Base-by-base conservation (phyloP, 164 flowering plant species). In the Echeveria elegans region DNA sequence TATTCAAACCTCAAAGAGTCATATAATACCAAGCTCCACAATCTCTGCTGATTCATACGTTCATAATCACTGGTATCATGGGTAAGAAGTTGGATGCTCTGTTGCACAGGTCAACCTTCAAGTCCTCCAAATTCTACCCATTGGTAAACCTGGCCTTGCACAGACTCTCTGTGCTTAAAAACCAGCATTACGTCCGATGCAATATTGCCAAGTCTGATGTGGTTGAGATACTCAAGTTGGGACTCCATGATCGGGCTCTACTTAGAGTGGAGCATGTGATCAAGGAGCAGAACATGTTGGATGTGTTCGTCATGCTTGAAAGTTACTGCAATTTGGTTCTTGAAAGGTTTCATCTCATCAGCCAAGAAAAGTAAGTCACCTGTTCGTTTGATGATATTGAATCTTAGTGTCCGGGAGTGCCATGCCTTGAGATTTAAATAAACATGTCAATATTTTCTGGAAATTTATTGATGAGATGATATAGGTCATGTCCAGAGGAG, bases 401-500 rank as follows among this genome's bases (percentile, higher is more conserved):
- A n/a, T n/a, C n/a, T n/a, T n/a, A n/a, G n/a, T n/a, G n/a, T n/a
- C n/a, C n/a, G n/a, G n/a, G n/a, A n/a, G n/a, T n/a, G n/a, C n/a
- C n/a, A n/a, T n/a, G n/a, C n/a, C n/a, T n/a, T n/a, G n/a, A n/a
- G n/a, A n/a, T n/a, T n/a, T n/a, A n/a, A n/a, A n/a, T n/a, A n/a
- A n/a, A n/a, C n/a, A n/a, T n/a, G n/a, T n/a, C n/a, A n/a, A n/a
- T n/a, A n/a, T n/a, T n/a, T n/a, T n/a, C n/a, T 21, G 6, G 9
- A n/a, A 64, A 28, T 29, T 28, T 47, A 3, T 26, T 26, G 26
- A 3, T 30, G 23, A 31, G 41, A 18, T 14, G 12, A 19, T 16
- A 36, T 45, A 89, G 98, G 69, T 82, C 18, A 18, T 94, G 98
- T 68, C 96, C 97, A 23, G 85, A 85, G 1, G 97, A 94, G 60